A percentile compares a stretch with the other conserved stretches of the same genome.
phyloP scores from a whole-genome alignment of 2,329 filamentous ascomycete species.

The Aureobasidium sp. region DNA sequence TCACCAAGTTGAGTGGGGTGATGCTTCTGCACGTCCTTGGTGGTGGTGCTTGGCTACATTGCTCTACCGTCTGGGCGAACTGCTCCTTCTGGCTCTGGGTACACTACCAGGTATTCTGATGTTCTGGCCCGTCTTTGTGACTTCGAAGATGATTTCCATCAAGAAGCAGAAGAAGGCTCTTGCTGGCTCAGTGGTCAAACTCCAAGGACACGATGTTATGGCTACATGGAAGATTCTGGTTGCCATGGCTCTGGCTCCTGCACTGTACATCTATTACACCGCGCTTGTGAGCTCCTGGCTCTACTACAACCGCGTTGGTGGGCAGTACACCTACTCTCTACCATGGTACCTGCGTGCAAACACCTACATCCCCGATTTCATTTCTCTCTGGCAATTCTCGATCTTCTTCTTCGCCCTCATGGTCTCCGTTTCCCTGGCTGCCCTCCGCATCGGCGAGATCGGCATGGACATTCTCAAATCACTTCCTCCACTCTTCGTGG shows the following conservation, averaged over 20 bases:
- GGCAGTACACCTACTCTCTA: constrained; percentile 26
- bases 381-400: constrained; percentile 71
- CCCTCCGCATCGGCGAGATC: constrained; percentile 91
- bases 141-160: constrained; percentile 71
- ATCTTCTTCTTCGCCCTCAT: constrained; percentile 71
- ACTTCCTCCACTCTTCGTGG: constrained; percentile 75
- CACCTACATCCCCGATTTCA: constrained; percentile 61
- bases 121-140: constrained; percentile 80
- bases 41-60: constrained; percentile 57
- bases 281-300: constrained; percentile 66
- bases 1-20: constrained; percentile 88
- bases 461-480: constrained; percentile 99
- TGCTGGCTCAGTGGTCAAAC: constrained; percentile 78
- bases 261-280: constrained; percentile 76
- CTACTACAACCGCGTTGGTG: constrained; percentile 72
- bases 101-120: constrained; percentile 79
- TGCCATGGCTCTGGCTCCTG: constrained; percentile 70
- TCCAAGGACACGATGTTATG: constrained; percentile 81
- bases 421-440: constrained; percentile 81
- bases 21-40: constrained; percentile 63
- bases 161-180: constrained; percentile 76
- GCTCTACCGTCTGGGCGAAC: constrained; percentile 70
- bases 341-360: constrained; percentile 4
- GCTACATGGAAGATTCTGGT: constrained; percentile 91
- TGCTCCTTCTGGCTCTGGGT: constrained; percentile 65